phyloP scores from a whole-genome alignment of 2,329 filamentous ascomycete species.

The Aspergillus pseudoglaucus region DNA sequence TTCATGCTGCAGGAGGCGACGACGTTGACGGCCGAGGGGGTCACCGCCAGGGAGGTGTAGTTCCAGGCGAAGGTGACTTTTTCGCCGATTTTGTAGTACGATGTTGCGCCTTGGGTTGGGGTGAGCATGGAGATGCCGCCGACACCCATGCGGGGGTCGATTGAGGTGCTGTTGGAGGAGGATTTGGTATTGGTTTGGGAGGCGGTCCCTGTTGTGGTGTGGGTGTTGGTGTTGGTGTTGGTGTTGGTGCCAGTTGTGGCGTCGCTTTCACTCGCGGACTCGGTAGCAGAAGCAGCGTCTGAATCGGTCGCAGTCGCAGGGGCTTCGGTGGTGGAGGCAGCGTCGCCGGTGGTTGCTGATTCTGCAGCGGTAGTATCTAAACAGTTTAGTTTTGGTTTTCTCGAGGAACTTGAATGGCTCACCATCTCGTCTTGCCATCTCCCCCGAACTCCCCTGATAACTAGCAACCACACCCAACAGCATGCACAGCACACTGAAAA shows the following conservation, averaged over 20 bases:
- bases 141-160: slow-evolving; percentile 49
- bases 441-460: slow-evolving; percentile 18
- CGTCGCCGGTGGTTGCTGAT: slow-evolving; percentile 11
- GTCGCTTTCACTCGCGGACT: slow-evolving; percentile 8
- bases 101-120: slow-evolving; percentile 45
- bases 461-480: slow-evolving; percentile 26
- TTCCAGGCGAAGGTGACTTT: slow-evolving; percentile 62
- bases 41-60: slow-evolving; percentile 57
- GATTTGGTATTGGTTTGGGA: slow-evolving; percentile 17
- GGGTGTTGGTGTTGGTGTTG: slow-evolving; percentile 12
- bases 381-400: slow-evolving; percentile 4
- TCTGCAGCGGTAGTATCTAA: slow-evolving; percentile 15
- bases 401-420: slow-evolving; percentile 9
- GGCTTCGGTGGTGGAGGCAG: slow-evolving; percentile 4
- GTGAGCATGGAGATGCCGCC: slow-evolving; percentile 59
- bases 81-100: slow-evolving; percentile 60
- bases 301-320: slow-evolving; percentile 14
- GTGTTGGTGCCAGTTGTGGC: slow-evolving; percentile 10
- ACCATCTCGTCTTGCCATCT: slow-evolving; percentile 20
- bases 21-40: slow-evolving; percentile 55
- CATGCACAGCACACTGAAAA: slow-evolving; percentile 25
- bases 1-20: slow-evolving; percentile 56
- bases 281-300: slow-evolving; percentile 11
- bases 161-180: slow-evolving; percentile 32
- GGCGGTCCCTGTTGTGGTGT: slow-evolving; percentile 8